Percentiles rank a stretch among this genome's conserved stretches.
Conservation (phyloP, 805 yeast genomes). For the Yamadazyma laniorum region DNA sequence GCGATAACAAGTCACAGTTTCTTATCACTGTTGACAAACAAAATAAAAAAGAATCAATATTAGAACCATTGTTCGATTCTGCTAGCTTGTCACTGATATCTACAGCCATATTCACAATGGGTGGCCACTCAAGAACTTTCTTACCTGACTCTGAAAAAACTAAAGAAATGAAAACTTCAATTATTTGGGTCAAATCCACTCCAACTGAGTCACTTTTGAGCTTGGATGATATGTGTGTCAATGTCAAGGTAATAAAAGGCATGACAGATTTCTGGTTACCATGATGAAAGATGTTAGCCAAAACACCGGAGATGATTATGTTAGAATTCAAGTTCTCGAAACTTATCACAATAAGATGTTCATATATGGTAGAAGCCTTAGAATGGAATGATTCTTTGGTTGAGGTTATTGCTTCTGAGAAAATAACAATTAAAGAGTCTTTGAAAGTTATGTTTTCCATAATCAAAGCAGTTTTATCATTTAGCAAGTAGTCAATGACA, state of each 20-base stretch:
- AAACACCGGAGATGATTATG: constrained; percentile 56
- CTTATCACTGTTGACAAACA: constrained; percentile 51
- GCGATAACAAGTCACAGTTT: constrained; percentile 47
- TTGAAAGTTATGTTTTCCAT: constrained; percentile 48
- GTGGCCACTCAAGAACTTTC: constrained; percentile 55
- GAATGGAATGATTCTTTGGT: constrained; percentile 76
- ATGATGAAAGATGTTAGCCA: constrained; percentile 52
- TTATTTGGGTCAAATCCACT: constrained; percentile 14
- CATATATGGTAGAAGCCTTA: constrained; percentile 53
- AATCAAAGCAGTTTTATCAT: constrained; percentile 27
- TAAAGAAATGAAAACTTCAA: constrained; percentile 46
- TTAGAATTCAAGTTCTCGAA: constrained; percentile 3
- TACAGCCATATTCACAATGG: constrained; percentile 21
- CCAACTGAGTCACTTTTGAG: neutral
- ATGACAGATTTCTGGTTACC: constrained; percentile 32
- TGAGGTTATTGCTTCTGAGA: constrained; percentile 71
- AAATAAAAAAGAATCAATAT: constrained; percentile 27
- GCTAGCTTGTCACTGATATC: constrained; percentile 2
- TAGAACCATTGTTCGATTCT: neutral
- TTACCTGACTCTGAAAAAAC: constrained; percentile 70
- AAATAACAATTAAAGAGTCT: constrained; percentile 57
- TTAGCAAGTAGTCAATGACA: constrained; percentile 46
- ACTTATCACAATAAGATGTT: constrained; percentile 37
- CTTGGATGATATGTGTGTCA: neutral
- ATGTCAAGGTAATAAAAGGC: constrained; percentile 7